Evolutionary conservation across 768 basidiomycete genomes (phyloP), one percentile per base, ranked within the genome.

Genomic region (Pulveroboletus sp.): DNA sequence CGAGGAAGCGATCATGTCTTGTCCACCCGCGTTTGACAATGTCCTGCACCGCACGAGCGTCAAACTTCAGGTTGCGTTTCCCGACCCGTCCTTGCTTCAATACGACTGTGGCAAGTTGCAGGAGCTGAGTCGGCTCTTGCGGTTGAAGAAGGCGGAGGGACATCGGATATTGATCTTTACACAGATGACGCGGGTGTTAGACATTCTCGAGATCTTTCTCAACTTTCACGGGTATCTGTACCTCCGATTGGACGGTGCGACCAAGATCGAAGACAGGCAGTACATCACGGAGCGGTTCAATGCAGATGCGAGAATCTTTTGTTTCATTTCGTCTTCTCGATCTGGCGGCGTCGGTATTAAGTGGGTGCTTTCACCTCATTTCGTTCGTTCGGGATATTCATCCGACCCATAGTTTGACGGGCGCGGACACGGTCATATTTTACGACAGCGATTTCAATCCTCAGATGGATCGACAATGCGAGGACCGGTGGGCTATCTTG

Each of bases 371-470:
- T 53, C 54, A 29, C 2, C 56, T 45, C 42, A 55, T 17, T 47
- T 19, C 0, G 3, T 17, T 63, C 46, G 13, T 60, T 26, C 47
- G 42, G 51, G 55, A 49, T 58, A 58, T 57, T 49, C 43, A 65
- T 45, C 4, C 26, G 14, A 13, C 22, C 27, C 44, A 45, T 67
- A 85, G 91, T 67, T 63, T 89, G 54, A 88, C 86, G 6, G 89
- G 89, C 16, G 93, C 93, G 17, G 93, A 95, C 62, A 97, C 96
- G 0, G 95, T 99, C 60, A 81, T 99, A 47, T 94, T 99, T 68
- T 98, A 95, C 62, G 95, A 97, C 63, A 91, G 90, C 52, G 93
- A 96, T 67, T 96, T 95, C 75, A 93, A 92, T 60, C 94, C 94
- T 1, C 94, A 96, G 65, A 96, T 95, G 89, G 95, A 99, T 66